Evolutionary conservation across 2,329 filamentous ascomycete genomes (phyloP).

Genomic region (Apiospora hydei): DNA sequence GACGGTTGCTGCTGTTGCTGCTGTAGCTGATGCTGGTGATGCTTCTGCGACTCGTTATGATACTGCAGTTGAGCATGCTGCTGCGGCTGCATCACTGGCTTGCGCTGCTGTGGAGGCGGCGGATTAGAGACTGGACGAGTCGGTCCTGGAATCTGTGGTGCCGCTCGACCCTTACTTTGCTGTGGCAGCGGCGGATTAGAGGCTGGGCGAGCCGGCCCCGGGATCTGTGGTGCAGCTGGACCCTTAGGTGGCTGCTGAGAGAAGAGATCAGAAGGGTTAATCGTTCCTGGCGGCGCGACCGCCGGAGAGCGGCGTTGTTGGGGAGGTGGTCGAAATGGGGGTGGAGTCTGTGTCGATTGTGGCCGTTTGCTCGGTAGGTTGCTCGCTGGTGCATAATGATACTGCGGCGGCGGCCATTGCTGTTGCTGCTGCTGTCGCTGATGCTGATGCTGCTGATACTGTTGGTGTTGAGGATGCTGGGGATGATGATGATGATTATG

Average conservation of each 20-base stretch:
- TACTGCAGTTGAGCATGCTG: not conserved
- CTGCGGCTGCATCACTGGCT: not conserved
- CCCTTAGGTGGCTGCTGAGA: not conserved
- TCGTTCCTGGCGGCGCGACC: not conserved
- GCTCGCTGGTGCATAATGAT: not conserved
- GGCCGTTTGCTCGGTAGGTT: not conserved
- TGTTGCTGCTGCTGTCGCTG: not conserved
- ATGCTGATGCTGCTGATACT: not conserved
- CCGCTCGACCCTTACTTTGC: not conserved
- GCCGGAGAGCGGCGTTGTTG: not conserved
- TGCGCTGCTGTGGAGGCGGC: no score
- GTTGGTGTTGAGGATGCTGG: not conserved
- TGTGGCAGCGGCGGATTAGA: not conserved
- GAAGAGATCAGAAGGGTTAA: not conserved
- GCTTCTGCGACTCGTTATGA: not conserved
- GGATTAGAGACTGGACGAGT: not conserved
- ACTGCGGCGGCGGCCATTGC: not conserved
- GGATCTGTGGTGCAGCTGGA: not conserved
- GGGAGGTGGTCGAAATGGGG: not conserved
- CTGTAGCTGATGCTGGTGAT: not conserved
- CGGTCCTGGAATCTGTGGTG: not conserved
- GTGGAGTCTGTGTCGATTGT: not conserved
- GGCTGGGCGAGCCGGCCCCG: not conserved
- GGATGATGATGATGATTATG: not conserved
- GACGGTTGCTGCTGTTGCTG: not conserved